These are phyloP conservation scores for Forsythia suspensa DNA, from an alignment of 257 asterid genomes.

Conservation along the genomic window DNA sequence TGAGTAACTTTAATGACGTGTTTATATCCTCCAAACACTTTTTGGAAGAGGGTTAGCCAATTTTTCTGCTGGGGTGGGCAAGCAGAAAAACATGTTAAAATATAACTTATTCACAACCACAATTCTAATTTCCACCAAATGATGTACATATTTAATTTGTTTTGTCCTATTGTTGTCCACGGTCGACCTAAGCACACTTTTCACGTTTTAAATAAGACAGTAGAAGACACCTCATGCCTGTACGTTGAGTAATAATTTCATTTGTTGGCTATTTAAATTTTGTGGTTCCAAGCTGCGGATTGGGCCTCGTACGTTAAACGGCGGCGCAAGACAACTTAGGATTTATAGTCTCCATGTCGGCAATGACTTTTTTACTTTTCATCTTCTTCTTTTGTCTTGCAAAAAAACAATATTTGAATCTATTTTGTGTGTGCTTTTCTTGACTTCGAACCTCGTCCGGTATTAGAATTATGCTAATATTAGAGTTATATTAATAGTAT, in stretches of 20 bases:
- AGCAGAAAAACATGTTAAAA: neutral
- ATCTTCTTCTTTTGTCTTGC: too few relatives aligned
- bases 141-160: neutral
- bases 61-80: neutral
- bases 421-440: too few relatives aligned
- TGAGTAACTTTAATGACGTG: neutral
- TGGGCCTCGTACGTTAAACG: neutral
- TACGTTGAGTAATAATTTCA: neutral
- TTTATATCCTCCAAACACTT: neutral
- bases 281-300: neutral
- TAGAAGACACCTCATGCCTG: neutral
- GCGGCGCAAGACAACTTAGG: neutral
- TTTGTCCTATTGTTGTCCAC: neutral
- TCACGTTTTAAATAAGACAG: neutral
- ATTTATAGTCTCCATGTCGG: neutral
- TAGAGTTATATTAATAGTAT: too few relatives aligned
- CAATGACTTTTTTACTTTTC: neutral
- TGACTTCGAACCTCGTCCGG: too few relatives aligned
- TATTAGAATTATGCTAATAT: too few relatives aligned
- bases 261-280: neutral
- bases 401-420: too few relatives aligned
- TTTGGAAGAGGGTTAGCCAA: neutral
- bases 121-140: neutral
- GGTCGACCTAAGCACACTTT: neutral
- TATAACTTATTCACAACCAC: neutral